Percentiles rank a stretch among this genome's conserved stretches.
phyloP scores from a whole-genome alignment of 306 rosid genomes.

The Oxytropis ochrocephala region DNA sequence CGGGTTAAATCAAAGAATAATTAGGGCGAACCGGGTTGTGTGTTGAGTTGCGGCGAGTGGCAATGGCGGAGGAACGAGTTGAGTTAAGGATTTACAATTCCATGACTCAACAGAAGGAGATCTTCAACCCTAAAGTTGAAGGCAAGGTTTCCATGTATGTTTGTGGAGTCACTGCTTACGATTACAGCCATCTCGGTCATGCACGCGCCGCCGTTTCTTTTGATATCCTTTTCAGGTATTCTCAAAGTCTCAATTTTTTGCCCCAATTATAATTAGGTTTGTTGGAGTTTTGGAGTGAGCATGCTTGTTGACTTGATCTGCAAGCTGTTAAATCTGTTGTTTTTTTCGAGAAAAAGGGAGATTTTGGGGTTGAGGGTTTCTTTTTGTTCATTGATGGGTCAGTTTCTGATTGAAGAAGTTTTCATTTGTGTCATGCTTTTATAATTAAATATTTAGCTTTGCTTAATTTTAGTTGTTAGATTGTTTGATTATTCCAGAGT shows the following conservation, averaged over 20 bases:
- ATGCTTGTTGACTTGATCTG: not conserved
- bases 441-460: not conserved
- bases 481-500: not conserved
- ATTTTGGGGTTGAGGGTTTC: not conserved
- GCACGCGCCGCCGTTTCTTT: conserved; percentile 90
- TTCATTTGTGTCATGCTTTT: not conserved
- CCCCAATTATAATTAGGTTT: not conserved
- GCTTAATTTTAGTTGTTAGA: not conserved
- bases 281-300: not conserved
- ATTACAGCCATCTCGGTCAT: conserved; percentile 87
- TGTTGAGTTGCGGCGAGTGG: not conserved
- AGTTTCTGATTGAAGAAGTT: not conserved
- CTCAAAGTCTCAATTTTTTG: not conserved
- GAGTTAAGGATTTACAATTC: conserved; percentile 74
- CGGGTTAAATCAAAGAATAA: not conserved
- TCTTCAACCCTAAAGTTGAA: conserved; percentile 47
- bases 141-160: conserved; percentile 84
- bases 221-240: conserved; percentile 74
- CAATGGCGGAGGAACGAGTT: conserved; percentile 49
- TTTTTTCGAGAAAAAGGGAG: not conserved
- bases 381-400: not conserved
- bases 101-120: conserved; percentile 76
- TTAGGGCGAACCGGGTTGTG: not conserved
- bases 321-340: not conserved
- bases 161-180: conserved; percentile 89